A percentile compares a stretch with the other conserved stretches of the same genome.
Conservation (phyloP, 768 basidiomycete species). For the Tephrocybe sp. region DNA sequence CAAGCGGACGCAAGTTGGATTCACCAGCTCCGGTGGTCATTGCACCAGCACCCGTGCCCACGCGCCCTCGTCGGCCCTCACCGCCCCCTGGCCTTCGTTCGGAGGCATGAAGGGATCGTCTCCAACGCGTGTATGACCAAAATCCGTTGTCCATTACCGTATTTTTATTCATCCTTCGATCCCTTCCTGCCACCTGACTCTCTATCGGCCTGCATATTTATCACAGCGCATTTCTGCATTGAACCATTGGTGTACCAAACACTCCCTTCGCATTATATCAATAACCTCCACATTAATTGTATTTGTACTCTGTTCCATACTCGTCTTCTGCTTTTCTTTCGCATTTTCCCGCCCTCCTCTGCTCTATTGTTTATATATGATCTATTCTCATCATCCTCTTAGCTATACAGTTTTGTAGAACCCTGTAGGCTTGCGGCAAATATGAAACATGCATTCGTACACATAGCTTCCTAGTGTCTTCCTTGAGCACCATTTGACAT, state of each 20-base stretch:
- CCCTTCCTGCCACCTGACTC: neutral
- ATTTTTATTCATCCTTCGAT: neutral
- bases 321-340: too few species aligned
- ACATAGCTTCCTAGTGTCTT: too few species aligned
- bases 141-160: neutral
- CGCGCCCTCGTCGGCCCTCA: conserved; percentile 1
- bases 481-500: too few species aligned
- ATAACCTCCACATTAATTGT: neutral
- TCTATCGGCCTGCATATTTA: neutral
- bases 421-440: too few species aligned
- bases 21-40: conserved; percentile 11
- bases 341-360: neutral
- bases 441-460: too few species aligned
- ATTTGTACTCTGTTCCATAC: too few species aligned
- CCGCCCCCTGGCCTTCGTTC: neutral
- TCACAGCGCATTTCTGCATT: neutral
- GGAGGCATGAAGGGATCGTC: neutral
- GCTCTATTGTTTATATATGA: neutral
- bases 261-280: neutral
- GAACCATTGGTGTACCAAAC: neutral
- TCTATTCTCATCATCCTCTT: neutral
- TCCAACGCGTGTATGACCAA: neutral
- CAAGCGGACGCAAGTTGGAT: conserved; percentile 1
- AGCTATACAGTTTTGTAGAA: too few species aligned
- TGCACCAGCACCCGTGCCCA: conserved; percentile 6